phyloP scores from a whole-genome alignment of 257 asterid genomes.

The Mentha longifolia region DNA sequence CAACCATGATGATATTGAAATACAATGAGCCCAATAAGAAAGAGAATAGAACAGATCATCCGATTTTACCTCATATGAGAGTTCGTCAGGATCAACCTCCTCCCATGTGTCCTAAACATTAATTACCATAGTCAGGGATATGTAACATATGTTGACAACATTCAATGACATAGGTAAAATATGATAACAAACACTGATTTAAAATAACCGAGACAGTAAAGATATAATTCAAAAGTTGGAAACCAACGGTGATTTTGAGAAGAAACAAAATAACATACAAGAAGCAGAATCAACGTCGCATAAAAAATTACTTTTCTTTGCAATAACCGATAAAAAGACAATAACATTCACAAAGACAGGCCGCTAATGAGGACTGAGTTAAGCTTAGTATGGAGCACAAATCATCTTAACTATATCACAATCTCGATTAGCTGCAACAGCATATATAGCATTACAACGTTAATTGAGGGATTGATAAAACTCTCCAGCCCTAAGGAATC shows the following conservation, averaged over 20 bases:
- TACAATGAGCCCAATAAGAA: conserved; percentile 15
- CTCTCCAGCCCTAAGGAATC: background rate
- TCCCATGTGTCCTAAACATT: conserved; percentile 81
- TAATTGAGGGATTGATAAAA: background rate
- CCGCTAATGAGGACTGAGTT: background rate
- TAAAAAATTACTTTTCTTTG: background rate
- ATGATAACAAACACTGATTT: background rate
- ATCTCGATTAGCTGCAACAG: background rate
- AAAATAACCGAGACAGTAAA: conserved; percentile 4
- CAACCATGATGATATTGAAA: conserved; percentile 14
- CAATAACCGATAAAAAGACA: conserved; percentile 5
- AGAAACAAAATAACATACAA: conserved; percentile 19
- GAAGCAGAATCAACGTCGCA: background rate
- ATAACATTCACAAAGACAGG: background rate
- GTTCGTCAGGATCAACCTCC: conserved; percentile 93
- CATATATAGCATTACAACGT: background rate
- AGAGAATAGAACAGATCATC: background rate
- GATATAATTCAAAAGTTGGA: conserved; percentile 10
- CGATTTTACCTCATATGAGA: conserved; percentile 79
- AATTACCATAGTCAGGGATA: conserved; percentile 28
- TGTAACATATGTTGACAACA: conserved; percentile 2
- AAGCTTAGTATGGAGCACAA: background rate
- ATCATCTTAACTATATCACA: too few species aligned
- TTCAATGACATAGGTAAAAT: too few species aligned
- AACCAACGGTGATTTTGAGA: background rate